phyloP scores from a whole-genome alignment of 345 rosid genomes.

The Odontarrhena argentea region DNA sequence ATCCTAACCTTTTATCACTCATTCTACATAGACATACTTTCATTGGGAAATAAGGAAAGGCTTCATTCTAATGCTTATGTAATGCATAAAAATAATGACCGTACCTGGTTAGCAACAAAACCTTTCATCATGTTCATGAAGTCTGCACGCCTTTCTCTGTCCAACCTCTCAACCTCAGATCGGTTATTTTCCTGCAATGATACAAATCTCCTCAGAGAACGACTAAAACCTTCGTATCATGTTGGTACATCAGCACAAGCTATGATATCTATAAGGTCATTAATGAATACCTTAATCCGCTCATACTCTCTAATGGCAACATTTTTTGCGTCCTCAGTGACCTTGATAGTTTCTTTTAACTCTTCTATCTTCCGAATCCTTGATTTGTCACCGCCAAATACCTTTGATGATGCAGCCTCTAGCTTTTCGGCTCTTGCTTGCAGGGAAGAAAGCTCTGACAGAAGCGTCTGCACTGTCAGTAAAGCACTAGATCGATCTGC shows the following conservation, averaged over 20 bases:
- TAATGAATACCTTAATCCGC: slow-evolving; percentile 69
- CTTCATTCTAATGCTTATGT: neutral
- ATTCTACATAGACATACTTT: neutral
- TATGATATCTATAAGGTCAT: slow-evolving; percentile 15
- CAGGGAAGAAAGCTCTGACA: slow-evolving; percentile 76
- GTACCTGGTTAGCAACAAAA: slow-evolving; percentile 89
- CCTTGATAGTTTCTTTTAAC: slow-evolving; percentile 77
- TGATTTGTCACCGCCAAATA: slow-evolving; percentile 97
- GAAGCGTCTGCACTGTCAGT: slow-evolving; percentile 88
- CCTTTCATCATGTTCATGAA: slow-evolving; percentile 92
- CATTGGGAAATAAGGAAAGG: neutral
- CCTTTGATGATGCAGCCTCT: slow-evolving; percentile 90
- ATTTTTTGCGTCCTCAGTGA: slow-evolving; percentile 84
- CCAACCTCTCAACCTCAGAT: slow-evolving; percentile 83
- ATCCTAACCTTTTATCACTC: slow-evolving; percentile 1
- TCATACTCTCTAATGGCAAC: slow-evolving; percentile 86
- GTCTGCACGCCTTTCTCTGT: slow-evolving; percentile 72
- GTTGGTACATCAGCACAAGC: slow-evolving; percentile 13
- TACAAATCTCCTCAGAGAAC: slow-evolving; percentile 10
- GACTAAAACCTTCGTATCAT: neutral
- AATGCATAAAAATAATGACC: neutral
- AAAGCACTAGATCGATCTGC: slow-evolving; percentile 85
- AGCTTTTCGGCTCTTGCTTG: slow-evolving; percentile 79
- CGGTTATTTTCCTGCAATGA: slow-evolving; percentile 74
- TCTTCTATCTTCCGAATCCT: slow-evolving; percentile 88